Base-by-base conservation (phyloP, 331 rosid species). In the Phaseolus coccineus region DNA sequence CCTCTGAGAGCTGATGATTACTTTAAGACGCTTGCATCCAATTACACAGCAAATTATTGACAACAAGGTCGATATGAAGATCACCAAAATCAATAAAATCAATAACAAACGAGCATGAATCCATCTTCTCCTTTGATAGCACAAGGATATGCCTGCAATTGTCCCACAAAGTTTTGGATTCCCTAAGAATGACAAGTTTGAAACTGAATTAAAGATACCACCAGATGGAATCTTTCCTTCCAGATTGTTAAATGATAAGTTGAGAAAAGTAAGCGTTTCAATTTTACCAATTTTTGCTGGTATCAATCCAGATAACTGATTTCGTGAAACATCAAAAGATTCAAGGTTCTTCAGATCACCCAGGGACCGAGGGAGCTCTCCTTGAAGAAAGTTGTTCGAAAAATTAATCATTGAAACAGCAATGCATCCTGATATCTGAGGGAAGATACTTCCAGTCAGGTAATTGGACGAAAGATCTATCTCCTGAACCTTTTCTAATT, bases 391-490 rank as follows among this genome's bases (percentile, higher is more conserved):
- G 71, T 92, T 92, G 85, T 84, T 52, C 3, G 93, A 88, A 76
- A 92, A 84, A 47, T 90, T 88, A 8, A 92, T 77, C 64, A 78
- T 39, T 1, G 82, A 78, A 58, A 88, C 71, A 6, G 89, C 94
- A 83, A 88, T 84, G 80, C 91, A 90, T 82, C 87, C 85, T 55
- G 89, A 82, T 70, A 92, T 85, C 83, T 78, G 93, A 11, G 93
- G 89, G 66, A 84, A 85, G 82, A 90, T 83, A 33, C 12, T 81
- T 57, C 94, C 93, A 27, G 64, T 84, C 35, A 92, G 86, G 69
- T 83, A 42, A 56, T 92, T 92, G 12, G 93, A 87, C 25, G 93
- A 92, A 28, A 88, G 79, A 74, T 92, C 94, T 13, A 92, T 85
- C 82, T 87, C 97, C 66, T 75, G 93, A 80, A 90, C 94, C 73